These are phyloP conservation scores for Rhizoclosmatium globosum DNA, from an alignment of 192 early-diverging fungal species.

Conservation along the genomic window DNA sequence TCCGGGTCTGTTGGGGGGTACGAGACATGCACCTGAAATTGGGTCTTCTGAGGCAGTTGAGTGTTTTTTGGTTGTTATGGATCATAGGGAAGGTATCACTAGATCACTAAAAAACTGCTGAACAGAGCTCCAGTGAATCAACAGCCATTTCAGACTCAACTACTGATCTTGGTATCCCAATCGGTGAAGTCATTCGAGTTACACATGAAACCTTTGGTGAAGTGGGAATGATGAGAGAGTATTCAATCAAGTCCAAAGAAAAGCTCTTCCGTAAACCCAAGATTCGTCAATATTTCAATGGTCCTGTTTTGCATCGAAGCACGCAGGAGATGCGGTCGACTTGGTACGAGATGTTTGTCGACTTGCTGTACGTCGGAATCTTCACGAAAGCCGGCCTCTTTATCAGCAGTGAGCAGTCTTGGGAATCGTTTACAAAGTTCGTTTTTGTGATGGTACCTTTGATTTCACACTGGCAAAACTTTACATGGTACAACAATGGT, in stretches of 20 bases:
- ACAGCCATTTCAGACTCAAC: not conserved
- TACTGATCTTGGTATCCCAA: too few relatives aligned
- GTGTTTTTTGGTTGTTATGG: not conserved
- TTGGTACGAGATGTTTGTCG: conserved; percentile 41
- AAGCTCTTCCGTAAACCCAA: conserved; percentile 14
- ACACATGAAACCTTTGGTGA: conserved; percentile 16
- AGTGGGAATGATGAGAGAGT: conserved; percentile 1
- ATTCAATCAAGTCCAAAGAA: conserved; percentile 1
- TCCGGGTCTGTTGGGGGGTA: not conserved
- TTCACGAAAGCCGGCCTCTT: conserved; percentile 2
- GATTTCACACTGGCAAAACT: not conserved
- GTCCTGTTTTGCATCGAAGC: conserved; percentile 30
- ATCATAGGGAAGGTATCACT: not conserved
- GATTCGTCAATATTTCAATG: conserved; percentile 36
- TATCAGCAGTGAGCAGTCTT: not conserved
- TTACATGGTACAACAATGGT: conserved; percentile 26
- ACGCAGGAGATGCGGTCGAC: conserved; percentile 12
- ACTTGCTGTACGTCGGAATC: conserved; percentile 38
- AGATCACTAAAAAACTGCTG: not conserved
- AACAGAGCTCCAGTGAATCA: not conserved
- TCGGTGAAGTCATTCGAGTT: not conserved
- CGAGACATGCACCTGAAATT: too few relatives aligned
- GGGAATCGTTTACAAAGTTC: conserved; percentile 4
- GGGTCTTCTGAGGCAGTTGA: not conserved
- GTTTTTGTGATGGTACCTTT: conserved; percentile 7